phyloP scores from a whole-genome alignment of 345 rosid genomes.

The Corymbia maculata region DNA sequence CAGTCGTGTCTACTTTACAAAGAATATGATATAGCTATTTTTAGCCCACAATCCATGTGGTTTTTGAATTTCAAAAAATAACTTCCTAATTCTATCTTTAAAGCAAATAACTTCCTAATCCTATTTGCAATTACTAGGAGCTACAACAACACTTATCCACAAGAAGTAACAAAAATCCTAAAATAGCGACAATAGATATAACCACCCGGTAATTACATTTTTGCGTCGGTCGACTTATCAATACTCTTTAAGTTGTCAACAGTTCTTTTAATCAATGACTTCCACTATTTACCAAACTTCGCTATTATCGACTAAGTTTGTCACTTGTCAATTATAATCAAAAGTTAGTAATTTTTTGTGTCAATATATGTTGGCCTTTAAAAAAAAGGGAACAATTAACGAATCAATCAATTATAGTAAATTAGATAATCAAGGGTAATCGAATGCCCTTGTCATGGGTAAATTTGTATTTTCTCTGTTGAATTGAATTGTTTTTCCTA shows the following conservation, averaged over 20 bases:
- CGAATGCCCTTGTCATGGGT: not conserved
- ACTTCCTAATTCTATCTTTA: not conserved
- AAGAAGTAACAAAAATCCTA: not conserved
- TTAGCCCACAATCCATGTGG: not conserved
- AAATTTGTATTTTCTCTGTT: not conserved
- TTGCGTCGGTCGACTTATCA: not conserved
- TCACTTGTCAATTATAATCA: not conserved
- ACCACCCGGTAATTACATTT: not conserved
- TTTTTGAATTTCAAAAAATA: not conserved
- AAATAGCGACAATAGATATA: not conserved
- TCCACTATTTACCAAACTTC: not conserved
- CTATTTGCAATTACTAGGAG: not conserved
- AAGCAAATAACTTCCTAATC: not conserved
- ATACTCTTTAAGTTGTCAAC: not conserved
- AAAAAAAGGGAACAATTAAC: not conserved
- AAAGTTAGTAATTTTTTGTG: not conserved
- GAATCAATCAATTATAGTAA: not conserved
- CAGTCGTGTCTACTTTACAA: not conserved
- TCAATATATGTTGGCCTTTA: not conserved
- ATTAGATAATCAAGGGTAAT: not conserved
- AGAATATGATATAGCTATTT: not conserved
- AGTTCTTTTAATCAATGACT: not conserved
- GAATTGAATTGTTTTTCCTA: not conserved
- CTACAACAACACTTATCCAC: not conserved
- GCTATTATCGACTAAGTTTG: not conserved